These are phyloP conservation scores for Populus tomentosa DNA, from an alignment of 441 rosid genomes.

Conservation along the genomic window DNA sequence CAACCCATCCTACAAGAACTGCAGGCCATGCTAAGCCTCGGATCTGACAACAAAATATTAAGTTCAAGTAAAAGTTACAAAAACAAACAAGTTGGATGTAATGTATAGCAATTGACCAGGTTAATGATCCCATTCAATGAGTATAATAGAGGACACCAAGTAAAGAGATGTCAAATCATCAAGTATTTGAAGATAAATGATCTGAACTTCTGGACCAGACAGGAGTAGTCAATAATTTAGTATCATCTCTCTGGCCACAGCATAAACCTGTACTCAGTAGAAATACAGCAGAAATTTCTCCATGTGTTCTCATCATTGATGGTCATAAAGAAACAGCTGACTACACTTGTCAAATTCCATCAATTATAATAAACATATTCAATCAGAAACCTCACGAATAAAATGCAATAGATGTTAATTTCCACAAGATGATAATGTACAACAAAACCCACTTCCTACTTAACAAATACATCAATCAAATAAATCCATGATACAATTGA, in stretches of 20 bases:
- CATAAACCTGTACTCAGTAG: background rate
- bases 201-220: slow-evolving; percentile 58
- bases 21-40: slow-evolving; percentile 57
- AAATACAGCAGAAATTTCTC: background rate
- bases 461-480: slow-evolving; percentile 1
- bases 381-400: background rate
- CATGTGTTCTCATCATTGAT: background rate
- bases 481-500: background rate
- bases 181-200: background rate
- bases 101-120: background rate
- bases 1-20: slow-evolving; percentile 50
- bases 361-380: slow-evolving; percentile 1
- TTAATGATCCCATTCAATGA: background rate
- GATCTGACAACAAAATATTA: slow-evolving; percentile 30
- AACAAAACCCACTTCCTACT: slow-evolving; percentile 12
- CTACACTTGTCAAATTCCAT: background rate
- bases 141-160: background rate
- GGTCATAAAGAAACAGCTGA: background rate
- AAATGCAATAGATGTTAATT: background rate
- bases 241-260: background rate
- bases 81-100: background rate
- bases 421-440: background rate
- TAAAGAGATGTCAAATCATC: background rate
- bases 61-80: background rate
- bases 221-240: background rate